Conservation (phyloP, 495 filamentous ascomycete species). For the Aspergillus olivimuriae region DNA sequence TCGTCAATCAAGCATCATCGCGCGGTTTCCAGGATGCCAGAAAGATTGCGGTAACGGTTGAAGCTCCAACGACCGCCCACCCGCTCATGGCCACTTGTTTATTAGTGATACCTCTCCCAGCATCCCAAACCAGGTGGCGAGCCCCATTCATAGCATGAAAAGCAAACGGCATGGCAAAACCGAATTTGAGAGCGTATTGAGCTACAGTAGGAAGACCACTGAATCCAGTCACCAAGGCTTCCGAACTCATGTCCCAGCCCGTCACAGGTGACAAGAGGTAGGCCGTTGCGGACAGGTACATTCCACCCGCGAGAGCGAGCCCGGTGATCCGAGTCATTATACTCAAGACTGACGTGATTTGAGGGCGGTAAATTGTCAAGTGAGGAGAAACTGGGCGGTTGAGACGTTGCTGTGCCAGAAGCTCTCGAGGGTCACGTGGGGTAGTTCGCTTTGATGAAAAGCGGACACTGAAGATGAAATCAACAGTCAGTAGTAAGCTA, state of each 20-base stretch:
- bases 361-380: conserved; percentile 62
- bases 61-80: too few relatives aligned
- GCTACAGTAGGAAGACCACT: conserved; percentile 52
- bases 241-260: conserved; percentile 69
- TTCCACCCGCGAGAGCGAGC: conserved; percentile 27
- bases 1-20: too few relatives aligned
- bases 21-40: too few relatives aligned
- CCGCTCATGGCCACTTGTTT: too few relatives aligned
- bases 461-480: too few relatives aligned
- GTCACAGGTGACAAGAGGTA: conserved; percentile 67
- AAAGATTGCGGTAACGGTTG: too few relatives aligned
- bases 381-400: conserved; percentile 72
- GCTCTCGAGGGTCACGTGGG: too few relatives aligned
- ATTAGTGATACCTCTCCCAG: too few relatives aligned
- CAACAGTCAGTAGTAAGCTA: too few relatives aligned
- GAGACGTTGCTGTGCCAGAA: conserved; percentile 66
- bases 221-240: conserved; percentile 59
- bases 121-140: too few relatives aligned
- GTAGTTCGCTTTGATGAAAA: too few relatives aligned
- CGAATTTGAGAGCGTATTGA: conserved; percentile 58
- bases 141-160: background rate
- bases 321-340: conserved; percentile 60
- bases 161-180: conserved; percentile 1
- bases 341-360: conserved; percentile 61
- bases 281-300: conserved; percentile 65